A percentile compares a stretch with the other conserved stretches of the same genome.
These are phyloP conservation scores for Yarrowia sp. DNA, from an alignment of 805 yeast species.

Conservation along the genomic window DNA sequence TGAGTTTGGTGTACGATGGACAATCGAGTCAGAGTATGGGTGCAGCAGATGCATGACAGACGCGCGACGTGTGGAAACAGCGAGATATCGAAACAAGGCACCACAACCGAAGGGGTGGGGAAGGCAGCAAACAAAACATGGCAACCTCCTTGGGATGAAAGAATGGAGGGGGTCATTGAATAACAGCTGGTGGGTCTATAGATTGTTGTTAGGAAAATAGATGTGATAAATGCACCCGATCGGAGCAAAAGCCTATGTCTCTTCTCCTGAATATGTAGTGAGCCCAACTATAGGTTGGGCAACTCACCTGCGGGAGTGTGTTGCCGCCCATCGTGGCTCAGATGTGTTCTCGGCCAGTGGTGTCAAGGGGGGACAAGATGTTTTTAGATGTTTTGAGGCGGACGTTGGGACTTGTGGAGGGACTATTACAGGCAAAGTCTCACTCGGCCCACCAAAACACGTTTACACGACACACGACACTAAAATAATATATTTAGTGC, in stretches of 20 bases:
- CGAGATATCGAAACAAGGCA: slow-evolving; percentile 30
- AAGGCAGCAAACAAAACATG: slow-evolving; percentile 27
- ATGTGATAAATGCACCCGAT: neutral
- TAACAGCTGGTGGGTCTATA: neutral
- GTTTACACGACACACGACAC: slow-evolving; percentile 30
- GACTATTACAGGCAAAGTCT: neutral
- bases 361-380: neutral
- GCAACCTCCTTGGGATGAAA: neutral
- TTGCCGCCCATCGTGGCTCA: neutral
- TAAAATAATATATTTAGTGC: slow-evolving; percentile 11
- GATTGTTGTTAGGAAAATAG: neutral
- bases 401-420: neutral
- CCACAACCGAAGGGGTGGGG: slow-evolving; percentile 17
- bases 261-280: neutral
- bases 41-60: neutral
- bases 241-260: too few relatives aligned
- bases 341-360: neutral
- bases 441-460: slow-evolving; percentile 32
- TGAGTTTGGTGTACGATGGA: slow-evolving; percentile 21
- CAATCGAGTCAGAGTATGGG: slow-evolving; percentile 3
- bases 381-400: neutral
- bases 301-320: neutral
- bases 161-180: neutral
- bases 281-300: slow-evolving; percentile 1
- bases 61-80: slow-evolving; percentile 11